Conservation (phyloP, 2,329 filamentous ascomycete species). For the Ophiostoma tasmaniense region DNA sequence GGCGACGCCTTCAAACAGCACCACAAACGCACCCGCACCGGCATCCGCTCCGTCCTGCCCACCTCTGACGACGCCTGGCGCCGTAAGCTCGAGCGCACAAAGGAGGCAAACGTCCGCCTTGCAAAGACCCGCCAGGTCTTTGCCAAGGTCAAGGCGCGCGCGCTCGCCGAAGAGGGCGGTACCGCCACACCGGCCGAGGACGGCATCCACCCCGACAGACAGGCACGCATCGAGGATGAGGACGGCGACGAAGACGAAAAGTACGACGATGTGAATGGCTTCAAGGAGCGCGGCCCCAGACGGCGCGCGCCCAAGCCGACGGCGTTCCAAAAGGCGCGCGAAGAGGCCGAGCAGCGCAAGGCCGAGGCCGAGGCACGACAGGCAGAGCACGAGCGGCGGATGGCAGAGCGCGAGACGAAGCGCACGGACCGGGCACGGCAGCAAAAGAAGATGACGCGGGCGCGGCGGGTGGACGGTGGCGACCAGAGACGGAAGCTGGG, state of each 20-base stretch:
- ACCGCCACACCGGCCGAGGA: constrained; percentile 20
- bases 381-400: constrained; percentile 56
- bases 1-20: constrained; percentile 5
- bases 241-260: constrained; percentile 12
- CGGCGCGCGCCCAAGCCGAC: constrained; percentile 13
- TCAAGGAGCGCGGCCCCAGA: constrained; percentile 10
- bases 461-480: constrained; percentile 44
- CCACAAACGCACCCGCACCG: constrained; percentile 16
- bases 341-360: constrained; percentile 45
- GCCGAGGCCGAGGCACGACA: constrained; percentile 38
- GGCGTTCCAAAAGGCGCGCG: constrained; percentile 29
- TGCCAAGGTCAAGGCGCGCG: constrained; percentile 67
- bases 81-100: constrained; percentile 50
- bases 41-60: constrained; percentile 17
- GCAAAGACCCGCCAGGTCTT: constrained; percentile 91
- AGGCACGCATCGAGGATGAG: constrained; percentile 32
- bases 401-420: constrained; percentile 56
- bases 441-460: constrained; percentile 59
- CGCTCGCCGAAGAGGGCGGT: constrained; percentile 11
- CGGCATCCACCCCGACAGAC: constrained; percentile 34
- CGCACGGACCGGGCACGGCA: constrained; percentile 27
- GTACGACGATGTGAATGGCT: constrained; percentile 6
- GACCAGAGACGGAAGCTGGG: constrained; percentile 62
- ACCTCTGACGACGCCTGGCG: constrained; percentile 21
- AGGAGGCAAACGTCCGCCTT: constrained; percentile 79